Evolutionary conservation across 2,329 filamentous ascomycete genomes (phyloP).

Genomic region (Bretziella fagacearum): DNA sequence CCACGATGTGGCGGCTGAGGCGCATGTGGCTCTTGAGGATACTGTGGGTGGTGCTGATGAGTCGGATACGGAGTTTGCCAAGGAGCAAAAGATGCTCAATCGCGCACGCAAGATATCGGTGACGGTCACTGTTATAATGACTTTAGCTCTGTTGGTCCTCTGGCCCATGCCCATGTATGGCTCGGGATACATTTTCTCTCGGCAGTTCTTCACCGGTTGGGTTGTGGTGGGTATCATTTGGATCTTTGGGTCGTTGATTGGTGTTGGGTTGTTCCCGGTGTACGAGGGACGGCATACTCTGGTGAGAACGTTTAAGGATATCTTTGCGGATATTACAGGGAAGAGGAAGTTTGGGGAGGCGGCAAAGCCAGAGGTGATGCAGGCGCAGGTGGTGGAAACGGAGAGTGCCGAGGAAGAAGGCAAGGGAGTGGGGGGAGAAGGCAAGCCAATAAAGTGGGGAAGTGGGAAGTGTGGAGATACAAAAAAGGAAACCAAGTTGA

Average conservation of each 20-base stretch:
- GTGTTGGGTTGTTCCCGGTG: conserved; percentile 65
- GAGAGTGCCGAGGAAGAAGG: conserved; percentile 14
- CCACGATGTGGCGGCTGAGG: conserved; percentile 46
- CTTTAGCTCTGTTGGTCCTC: conserved; percentile 55
- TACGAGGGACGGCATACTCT: conserved; percentile 62
- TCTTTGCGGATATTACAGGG: conserved; percentile 18
- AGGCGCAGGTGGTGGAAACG: conserved; percentile 12
- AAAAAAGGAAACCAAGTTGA: too few relatives aligned
- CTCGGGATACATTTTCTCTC: conserved; percentile 61
- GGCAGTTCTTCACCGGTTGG: conserved; percentile 72
- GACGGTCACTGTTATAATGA: conserved; percentile 25
- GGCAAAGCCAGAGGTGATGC: conserved; percentile 5
- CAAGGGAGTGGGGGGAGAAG: not conserved
- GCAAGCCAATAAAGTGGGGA: not conserved
- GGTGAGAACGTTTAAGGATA: conserved; percentile 27
- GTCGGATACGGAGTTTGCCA: conserved; percentile 24
- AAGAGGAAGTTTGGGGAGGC: not conserved
- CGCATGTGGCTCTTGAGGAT: conserved; percentile 48
- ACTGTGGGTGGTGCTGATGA: conserved; percentile 31
- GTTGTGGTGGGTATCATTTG: conserved; percentile 61
- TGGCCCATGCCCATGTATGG: conserved; percentile 94
- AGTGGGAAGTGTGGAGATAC: too few relatives aligned
- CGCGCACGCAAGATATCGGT: conserved; percentile 33
- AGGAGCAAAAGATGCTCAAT: conserved; percentile 33
- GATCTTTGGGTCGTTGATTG: conserved; percentile 56